These are phyloP conservation scores for Yamagishiella unicocca DNA, from an alignment of 139 green algal species.

Conservation along the genomic window DNA sequence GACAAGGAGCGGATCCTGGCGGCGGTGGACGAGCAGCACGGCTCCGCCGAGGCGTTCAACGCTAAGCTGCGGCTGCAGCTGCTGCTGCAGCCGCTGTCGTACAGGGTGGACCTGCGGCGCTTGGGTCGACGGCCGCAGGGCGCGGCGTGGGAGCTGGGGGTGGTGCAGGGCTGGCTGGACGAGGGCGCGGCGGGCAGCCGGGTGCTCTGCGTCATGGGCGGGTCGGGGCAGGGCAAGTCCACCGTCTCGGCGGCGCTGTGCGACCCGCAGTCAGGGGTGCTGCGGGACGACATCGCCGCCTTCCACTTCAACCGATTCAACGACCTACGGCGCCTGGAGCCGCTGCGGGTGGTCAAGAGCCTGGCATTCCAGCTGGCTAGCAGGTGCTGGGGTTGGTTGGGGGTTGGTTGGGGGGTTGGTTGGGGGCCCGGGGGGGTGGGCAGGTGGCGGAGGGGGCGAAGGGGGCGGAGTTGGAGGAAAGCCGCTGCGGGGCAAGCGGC, in stretches of 20 bases:
- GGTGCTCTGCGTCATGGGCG: conserved; percentile 41
- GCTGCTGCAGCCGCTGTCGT: conserved; percentile 44
- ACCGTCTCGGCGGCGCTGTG: conserved; percentile 33
- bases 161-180: conserved; percentile 8
- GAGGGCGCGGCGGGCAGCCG: neutral
- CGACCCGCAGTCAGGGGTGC: neutral
- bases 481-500: neutral
- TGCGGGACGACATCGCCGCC: neutral
- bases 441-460: neutral
- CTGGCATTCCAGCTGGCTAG: conserved; percentile 50
- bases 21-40: neutral
- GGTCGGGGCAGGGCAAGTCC: conserved; percentile 52
- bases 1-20: conserved; percentile 46
- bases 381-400: neutral
- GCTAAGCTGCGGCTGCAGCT: conserved; percentile 35
- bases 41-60: conserved; percentile 27
- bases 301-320: conserved; percentile 44
- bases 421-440: neutral
- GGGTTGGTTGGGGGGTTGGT: neutral
- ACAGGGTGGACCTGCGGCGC: conserved; percentile 39
- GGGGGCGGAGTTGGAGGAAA: too few species aligned
- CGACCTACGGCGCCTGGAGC: conserved; percentile 49
- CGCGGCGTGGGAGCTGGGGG: neutral
- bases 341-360: conserved; percentile 37
- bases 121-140: too few species aligned